Base-by-base conservation (phyloP, 371 early-diverging fungal species). In the Lichtheimia hyalospora region DNA sequence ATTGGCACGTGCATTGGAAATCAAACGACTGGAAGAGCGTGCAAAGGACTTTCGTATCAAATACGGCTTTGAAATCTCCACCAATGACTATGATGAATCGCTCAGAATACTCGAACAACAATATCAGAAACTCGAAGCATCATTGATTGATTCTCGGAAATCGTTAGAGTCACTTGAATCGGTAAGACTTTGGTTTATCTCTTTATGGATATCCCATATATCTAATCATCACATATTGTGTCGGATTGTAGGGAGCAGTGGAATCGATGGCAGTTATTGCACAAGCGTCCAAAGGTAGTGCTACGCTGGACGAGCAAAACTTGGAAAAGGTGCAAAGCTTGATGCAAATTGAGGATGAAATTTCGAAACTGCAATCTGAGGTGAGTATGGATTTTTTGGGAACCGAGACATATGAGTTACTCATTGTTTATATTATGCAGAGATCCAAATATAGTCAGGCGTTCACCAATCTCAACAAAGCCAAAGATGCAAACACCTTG, bases 301-400 rank as follows among this genome's bases (percentile, higher is more conserved):
- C 76, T 3, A 83, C 89, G 63, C 80, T 95, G 16, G 92, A 95
- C 62, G 92, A 91, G 59, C 90, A 91, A 53, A 90, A 87, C 60
- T 81, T 87, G 28, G 81, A 82, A 55, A 90, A 89, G 65, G 88
- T 92, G 8, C 76, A 90, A 59, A 86, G 88, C 62, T 71, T 93
- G 21, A 74, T 82, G 4, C 77, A 79, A 42, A 89, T 90, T 68
- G 93, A 94, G 65, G 93, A 93, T 56, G 86, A 90, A 16, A 84
- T 94, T 13, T 66, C 82, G 55, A 82, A 84, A 52, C 63, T 94
- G 18, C 74, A 89, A 28, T 84, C 89, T 13, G 94, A 96, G 67
- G 77, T 74, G 65, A 27, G 52, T 54, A 48, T 34, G 15, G 14
- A 27, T 39, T 27, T 10, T 5, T 39, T 43, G 8, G 3, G 24